Conservation (phyloP, 495 filamentous ascomycete genomes). For the Talaromyces nanjingensis region DNA sequence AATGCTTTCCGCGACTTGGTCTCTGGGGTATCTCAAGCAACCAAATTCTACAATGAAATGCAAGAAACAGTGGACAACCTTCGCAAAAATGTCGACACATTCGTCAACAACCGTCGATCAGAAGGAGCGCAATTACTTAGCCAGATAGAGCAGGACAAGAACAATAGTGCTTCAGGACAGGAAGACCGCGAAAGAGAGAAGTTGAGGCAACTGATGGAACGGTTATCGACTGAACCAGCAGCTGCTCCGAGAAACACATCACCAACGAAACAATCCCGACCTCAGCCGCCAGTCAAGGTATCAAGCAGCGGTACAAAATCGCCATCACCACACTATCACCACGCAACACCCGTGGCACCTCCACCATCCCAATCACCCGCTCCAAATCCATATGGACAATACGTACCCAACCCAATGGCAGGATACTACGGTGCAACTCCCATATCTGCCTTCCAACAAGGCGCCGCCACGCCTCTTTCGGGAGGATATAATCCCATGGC, state of each 20-base stretch:
- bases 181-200: slow-evolving; percentile 82
- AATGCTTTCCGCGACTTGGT: slow-evolving; percentile 90
- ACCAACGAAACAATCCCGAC: slow-evolving; percentile 36
- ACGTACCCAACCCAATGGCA: slow-evolving; percentile 19
- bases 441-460: slow-evolving; percentile 38
- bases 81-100: slow-evolving; percentile 94
- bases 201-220: slow-evolving; percentile 85
- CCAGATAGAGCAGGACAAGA: slow-evolving; percentile 77
- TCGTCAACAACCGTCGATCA: slow-evolving; percentile 87
- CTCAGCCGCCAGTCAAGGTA: slow-evolving; percentile 29
- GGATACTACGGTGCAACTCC: slow-evolving; percentile 18
- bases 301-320: slow-evolving; percentile 18
- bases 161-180: slow-evolving; percentile 59
- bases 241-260: slow-evolving; percentile 28
- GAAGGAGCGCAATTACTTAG: slow-evolving; percentile 85
- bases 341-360: slow-evolving; percentile 23
- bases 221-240: slow-evolving; percentile 73
- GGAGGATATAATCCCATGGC: slow-evolving; percentile 50
- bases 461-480: slow-evolving; percentile 35
- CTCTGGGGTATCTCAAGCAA: slow-evolving; percentile 75
- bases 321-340: slow-evolving; percentile 42
- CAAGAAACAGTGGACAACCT: slow-evolving; percentile 87
- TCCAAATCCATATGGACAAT: slow-evolving; percentile 37
- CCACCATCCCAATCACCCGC: slow-evolving; percentile 35
- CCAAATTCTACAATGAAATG: slow-evolving; percentile 93